phyloP scores from a whole-genome alignment of 345 rosid genomes.

The Sapria himalayana region DNA sequence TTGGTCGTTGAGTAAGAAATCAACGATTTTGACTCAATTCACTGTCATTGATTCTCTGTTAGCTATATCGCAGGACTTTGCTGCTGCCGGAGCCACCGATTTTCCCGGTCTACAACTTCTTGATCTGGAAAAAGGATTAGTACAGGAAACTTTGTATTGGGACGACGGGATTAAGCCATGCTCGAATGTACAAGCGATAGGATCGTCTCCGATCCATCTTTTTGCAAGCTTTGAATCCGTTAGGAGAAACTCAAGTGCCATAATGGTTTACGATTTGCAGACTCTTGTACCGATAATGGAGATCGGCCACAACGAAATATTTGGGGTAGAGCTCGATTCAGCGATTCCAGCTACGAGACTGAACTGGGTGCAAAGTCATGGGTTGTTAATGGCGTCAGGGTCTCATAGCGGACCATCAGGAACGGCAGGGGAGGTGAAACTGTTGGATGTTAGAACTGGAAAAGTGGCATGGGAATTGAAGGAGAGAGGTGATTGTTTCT shows the following conservation, averaged over 20 bases:
- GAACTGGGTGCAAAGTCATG: constrained; percentile 43
- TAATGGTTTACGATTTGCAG: constrained; percentile 57
- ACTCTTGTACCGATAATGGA: constrained; percentile 41
- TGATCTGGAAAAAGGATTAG: constrained; percentile 46
- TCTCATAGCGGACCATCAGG: constrained; percentile 81
- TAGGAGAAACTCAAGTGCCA: constrained; percentile 63
- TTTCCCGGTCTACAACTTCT: constrained; percentile 66
- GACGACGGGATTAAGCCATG: constrained; percentile 47
- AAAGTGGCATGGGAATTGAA: constrained; percentile 52
- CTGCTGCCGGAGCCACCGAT: constrained; percentile 81
- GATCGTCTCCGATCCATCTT: constrained; percentile 31
- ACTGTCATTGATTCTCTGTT: constrained; percentile 64
- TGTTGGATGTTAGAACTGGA: constrained; percentile 76
- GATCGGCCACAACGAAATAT: constrained; percentile 54
- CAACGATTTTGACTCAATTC: constrained; percentile 59
- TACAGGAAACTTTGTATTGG: constrained; percentile 40
- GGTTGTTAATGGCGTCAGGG: constrained; percentile 65
- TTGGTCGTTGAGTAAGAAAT: constrained; percentile 51
- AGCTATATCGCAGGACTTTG: constrained; percentile 32
- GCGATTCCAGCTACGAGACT: constrained; percentile 66
- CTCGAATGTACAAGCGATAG: constrained; percentile 74
- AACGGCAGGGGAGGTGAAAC: constrained; percentile 35
- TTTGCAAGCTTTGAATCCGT: constrained; percentile 87
- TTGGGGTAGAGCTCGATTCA: constrained; percentile 53
- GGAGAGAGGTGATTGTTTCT: constrained; percentile 65